Base-by-base conservation (phyloP, 2,329 filamentous ascomycete species). In the Coleophoma crateriformis region DNA sequence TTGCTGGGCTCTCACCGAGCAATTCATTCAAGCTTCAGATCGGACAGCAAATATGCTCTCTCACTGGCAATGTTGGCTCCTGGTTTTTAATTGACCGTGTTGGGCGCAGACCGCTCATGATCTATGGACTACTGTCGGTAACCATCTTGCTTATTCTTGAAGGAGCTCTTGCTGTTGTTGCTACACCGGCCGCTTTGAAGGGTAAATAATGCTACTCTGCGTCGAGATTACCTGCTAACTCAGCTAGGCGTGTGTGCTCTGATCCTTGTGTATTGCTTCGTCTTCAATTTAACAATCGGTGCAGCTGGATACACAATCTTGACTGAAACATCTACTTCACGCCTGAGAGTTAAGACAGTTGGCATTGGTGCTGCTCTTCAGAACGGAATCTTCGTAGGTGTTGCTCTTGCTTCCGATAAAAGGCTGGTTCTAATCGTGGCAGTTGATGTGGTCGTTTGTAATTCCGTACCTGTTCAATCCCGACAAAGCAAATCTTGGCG, bases 381-480 rank as follows among this genome's bases (percentile, higher is more conserved):
- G 20, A 38, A 27, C 8, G 27, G 3, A 27, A 27, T 27, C 8
- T 27, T 7, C 8, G 27, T 27, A 27, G 27, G 27, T 27, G 27
- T 27, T 27, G 27, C 8, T 27, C 27, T 27, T 27, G 5, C 8
- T 27, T 4, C 6, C 27, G 27, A 2, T 10, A 3, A 27, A 10
- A 10, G 8, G 27, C 8, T 27, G 8, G 6, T 27, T 7, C 27
- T 27, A 27, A 27, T 27, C 2, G 27, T 27, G 3, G 27, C 27
- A 27, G 27, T 27, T 38, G 35, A 38, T 38, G 35, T 38, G 35
- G 35, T n/a, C 14, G 11, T 43, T 70, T 49, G 64, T 67, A 1
- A 51, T 70, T 7, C 67, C 67, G 0, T 69, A 66, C 33, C 48
- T 69, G 1, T 67, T 69, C 53, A 69, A 68, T 46, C 66, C 66